Evolutionary conservation across 2,329 filamentous ascomycete genomes (phyloP).

Genomic region (Trichocomaceae sp.): DNA sequence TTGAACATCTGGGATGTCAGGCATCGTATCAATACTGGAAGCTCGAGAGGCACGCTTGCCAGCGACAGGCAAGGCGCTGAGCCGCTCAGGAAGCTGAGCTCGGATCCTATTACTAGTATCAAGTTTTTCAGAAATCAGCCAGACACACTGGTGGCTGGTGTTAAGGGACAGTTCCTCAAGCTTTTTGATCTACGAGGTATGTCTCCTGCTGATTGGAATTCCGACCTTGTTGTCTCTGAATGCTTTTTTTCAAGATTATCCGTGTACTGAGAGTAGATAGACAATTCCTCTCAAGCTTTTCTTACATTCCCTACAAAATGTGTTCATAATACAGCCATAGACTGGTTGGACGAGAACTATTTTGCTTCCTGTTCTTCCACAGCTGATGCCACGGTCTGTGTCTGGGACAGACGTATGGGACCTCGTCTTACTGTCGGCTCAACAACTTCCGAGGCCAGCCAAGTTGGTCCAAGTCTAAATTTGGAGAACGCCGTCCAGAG

Average conservation of each 20-base stretch:
- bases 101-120: constrained; percentile 57
- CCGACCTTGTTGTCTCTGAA: no score
- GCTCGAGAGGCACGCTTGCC: constrained; percentile 25
- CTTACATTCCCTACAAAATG: constrained; percentile 50
- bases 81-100: constrained; percentile 54
- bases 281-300: constrained; percentile 35
- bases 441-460: constrained; percentile 29
- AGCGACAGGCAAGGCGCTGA: constrained; percentile 30
- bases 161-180: constrained; percentile 54
- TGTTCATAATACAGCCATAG: constrained; percentile 58
- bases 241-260: constrained; percentile 1
- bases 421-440: constrained; percentile 31
- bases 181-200: constrained; percentile 58
- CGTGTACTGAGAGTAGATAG: constrained; percentile 18
- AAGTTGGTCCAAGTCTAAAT: constrained; percentile 50
- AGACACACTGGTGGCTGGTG: constrained; percentile 55
- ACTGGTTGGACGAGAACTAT: constrained; percentile 59
- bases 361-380: constrained; percentile 53
- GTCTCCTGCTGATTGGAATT: constrained; percentile 11
- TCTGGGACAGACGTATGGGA: constrained; percentile 56
- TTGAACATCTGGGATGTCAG: constrained; percentile 60
- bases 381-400: constrained; percentile 52
- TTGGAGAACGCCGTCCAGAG: constrained; percentile 50
- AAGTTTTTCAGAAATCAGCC: constrained; percentile 57
- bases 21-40: constrained; percentile 36